Evolutionary conservation across 345 rosid genomes (phyloP), one percentile per base, ranked within the genome.

Genomic region (Bretschneidera sinensis): DNA sequence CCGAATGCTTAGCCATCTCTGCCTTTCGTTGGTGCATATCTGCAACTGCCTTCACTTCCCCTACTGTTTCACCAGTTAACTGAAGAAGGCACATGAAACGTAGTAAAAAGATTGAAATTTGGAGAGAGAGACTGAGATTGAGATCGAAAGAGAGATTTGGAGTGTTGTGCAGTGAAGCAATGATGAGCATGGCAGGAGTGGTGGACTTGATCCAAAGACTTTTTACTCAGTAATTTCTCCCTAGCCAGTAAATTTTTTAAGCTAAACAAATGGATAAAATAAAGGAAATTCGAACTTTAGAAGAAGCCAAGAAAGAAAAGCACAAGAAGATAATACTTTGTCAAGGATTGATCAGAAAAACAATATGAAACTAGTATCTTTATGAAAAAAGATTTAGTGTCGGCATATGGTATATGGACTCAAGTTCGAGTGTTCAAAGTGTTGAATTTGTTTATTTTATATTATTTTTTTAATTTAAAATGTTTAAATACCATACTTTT

Each of bases 1-100:
- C 99, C 68, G 99, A 94, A 79, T 88, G 99, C 87, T 88, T 94
- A 67, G 99, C 96, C 97, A 94, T 94, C 89, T 94, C 99, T 48
- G 97, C 97, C 73, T 94, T 94, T 73, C 99, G 86, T 82, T 94
- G 97, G 70, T 94, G 99, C 99, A 94, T 94, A 70, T 77, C 99
- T 67, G 97, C 95, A 57, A 94, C 97, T 63, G 99, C 99, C 82
- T 89, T 94, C 79, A 94, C 97, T 80, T 94, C 99, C 76, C 99
- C 97, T 54, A 94, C 96, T 72, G 99, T 94, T 79, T 84, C 95
- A 71, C 99, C 99, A 81, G 99, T 94, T 79, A 94, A 76, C 99
- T 94, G 85, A 72, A 77, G 24, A 73, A 21, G 59, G 62, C 59
- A 73, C 75, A 72, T 63, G 20, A 59, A 71, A 67, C 13, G 0